Evolutionary conservation across 177 flowering plant species (phyloP), one percentile per base, ranked within the genome.

Genomic region (Vitis hybrid): DNA sequence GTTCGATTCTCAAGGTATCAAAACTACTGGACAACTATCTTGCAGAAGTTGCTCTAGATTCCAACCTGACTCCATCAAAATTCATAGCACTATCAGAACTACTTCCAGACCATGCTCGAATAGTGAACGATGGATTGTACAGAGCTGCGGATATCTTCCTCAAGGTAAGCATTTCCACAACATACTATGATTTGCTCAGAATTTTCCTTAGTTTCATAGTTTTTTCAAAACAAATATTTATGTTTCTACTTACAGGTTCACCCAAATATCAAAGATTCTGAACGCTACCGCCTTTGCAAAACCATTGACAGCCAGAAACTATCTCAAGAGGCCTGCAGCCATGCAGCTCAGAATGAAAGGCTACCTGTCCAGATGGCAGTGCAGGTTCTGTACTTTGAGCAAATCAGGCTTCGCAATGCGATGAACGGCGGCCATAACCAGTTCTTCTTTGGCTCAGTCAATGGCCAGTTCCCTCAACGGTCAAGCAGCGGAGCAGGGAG

Each of bases 271-370:
- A 96, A 96, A 81, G 98, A 96, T 12, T 82, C 94, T 0, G 99
- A 96, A 50, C 80, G 97, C 8, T 92, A 92, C 84, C 77, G 94
- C 8, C 88, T 96, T 1, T 96, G 99, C 90, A 96, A 96, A 70
- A 87, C 97, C 61, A 90, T 96, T 3, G 97, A 93, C 71, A 87
- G 93, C 60, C 97, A 96, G 67, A 96, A 96, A 75, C 85, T 96
- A n/a, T 87, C 98, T 9, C 98, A 91, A 76, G 99, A 96, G 80
- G 99, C 97, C 10, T 96, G 99, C 82, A 94, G 97, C 77, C 99
- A 96, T 65, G 99, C 98, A 53, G 99, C 99, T 53, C 99, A 96
- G 66, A 96, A 96, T 61, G 99, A 96, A 72, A 78, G 99, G 59
- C 69, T 96, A 11, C 99, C 98, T 0, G 97, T 94, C 5, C 99